Evolutionary conservation across 2,329 filamentous ascomycete species (phyloP), one percentile per base, ranked within the genome.

Genomic region (Botryotinia calthae): DNA sequence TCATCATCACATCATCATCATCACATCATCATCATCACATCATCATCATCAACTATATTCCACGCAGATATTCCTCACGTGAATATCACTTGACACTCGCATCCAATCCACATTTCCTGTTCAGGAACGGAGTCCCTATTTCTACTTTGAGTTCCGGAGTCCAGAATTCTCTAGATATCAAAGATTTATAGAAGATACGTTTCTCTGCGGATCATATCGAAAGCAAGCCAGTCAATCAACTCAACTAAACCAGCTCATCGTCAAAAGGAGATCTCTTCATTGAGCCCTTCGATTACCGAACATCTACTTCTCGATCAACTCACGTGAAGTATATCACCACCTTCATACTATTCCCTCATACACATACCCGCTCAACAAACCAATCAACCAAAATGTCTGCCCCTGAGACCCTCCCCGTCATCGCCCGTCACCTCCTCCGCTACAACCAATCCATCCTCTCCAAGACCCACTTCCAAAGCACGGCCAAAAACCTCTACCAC

Each of bases 141-240:
- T 54, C 64, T 48, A 40, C 46, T 54, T 54, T 54, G 64, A 67
- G 64, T 67, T 67, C 34, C 46, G 64, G 64, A 67, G 64, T 54
- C 9, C 3, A 25, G 10, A 20, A 28, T 14, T 40, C 6, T 20
- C 34, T n/a, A 54, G 31, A 59, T 22, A 20, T 12, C 37, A 28
- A 10, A 28, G 14, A 44, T 63, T n/a, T 48, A 28, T 51, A 66
- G 18, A 46, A 54, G 48, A n/a, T 25, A 54, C 25, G 25, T 54
- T 51, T 54, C 48, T 61, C 58, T 37, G 25, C 34, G 6, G 25
- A 61, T 40, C 20, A 40, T 40, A 54, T 16, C n/a, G 48, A 54
- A 54, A 54, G 48, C 48, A 54, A n/a, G 48, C 48, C 14, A 54
- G 48, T 54, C 25, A 12, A 40, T 25, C 31, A 61, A 40, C 34